phyloP scores from a whole-genome alignment of 768 basidiomycete species.

The Xerocomellus dryophilus region DNA sequence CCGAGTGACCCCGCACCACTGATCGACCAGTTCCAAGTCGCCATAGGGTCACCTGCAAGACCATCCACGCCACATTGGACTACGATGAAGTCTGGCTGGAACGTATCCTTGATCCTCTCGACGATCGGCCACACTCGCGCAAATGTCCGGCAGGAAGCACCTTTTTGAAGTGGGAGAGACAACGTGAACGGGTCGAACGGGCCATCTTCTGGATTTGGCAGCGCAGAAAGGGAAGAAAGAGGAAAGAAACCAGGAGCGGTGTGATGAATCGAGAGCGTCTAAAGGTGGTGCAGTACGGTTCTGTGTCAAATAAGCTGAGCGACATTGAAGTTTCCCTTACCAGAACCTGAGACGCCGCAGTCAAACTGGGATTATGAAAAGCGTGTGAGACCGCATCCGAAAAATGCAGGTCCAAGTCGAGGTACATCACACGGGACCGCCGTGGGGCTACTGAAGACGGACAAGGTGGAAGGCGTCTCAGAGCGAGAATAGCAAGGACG shows the following conservation, averaged over 20 bases:
- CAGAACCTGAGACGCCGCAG: slow-evolving; percentile 43
- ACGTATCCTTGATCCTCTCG: slow-evolving; percentile 56
- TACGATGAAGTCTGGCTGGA: slow-evolving; percentile 73
- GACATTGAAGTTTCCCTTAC: slow-evolving; percentile 32
- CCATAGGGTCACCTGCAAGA: slow-evolving; percentile 79
- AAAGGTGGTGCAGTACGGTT: not conserved
- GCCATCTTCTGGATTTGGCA: slow-evolving; percentile 40
- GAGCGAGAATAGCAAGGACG: slow-evolving; percentile 71
- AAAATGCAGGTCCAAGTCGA: slow-evolving; percentile 91
- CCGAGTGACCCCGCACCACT: slow-evolving; percentile 59
- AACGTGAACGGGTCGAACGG: slow-evolving; percentile 61
- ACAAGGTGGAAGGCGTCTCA: slow-evolving; percentile 43
- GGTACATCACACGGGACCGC: slow-evolving; percentile 74
- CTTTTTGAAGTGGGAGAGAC: slow-evolving; percentile 75
- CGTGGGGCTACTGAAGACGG: slow-evolving; percentile 19
- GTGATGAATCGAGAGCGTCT: slow-evolving; percentile 87
- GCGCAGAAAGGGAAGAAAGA: slow-evolving; percentile 44
- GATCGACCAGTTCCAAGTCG: slow-evolving; percentile 69
- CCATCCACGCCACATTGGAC: slow-evolving; percentile 88
- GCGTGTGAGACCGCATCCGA: slow-evolving; percentile 86
- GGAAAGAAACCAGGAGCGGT: slow-evolving; percentile 84
- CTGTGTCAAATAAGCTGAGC: not conserved
- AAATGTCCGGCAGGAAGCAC: slow-evolving; percentile 65
- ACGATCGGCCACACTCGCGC: slow-evolving; percentile 61
- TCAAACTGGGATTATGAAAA: slow-evolving; percentile 45